Base-by-base conservation (phyloP, 75 land plant genomes). In the Picea glauca region DNA sequence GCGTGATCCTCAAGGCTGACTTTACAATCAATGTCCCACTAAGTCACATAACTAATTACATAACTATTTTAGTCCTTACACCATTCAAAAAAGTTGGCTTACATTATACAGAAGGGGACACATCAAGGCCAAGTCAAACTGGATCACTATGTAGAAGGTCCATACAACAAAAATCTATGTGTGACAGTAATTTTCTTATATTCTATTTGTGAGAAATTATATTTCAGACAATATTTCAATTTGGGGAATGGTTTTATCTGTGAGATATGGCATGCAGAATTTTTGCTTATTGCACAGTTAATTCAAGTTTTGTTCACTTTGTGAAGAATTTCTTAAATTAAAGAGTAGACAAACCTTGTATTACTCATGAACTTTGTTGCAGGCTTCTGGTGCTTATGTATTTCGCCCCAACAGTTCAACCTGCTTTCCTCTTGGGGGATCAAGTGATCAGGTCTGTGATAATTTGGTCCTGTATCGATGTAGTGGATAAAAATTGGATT, bases 351-450 rank as follows among this genome's bases (percentile, higher is more conserved):
- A 70, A 70, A 20, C 56, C 14, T 61, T 38, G 15, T 13, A 23
- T 61, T 40, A 38, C 26, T 15, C 3, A 32, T 38, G 72, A 15
- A 17, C 15, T 62, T 32, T 33, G 40, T 60, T 66, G 70, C 79
- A 91, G 93, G 91, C 90, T 14, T 88, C 93, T 86, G 95, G 95
- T 60, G 95, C 95, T 58, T 93, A 93, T 78, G 81, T 93, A 13
- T 93, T 93, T 67, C 95, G 93, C 40, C 95, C 95, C 60, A 88
- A 93, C 84, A 81, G 80, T 56, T 85, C 87, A 74, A 75, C 20
- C 76, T 75, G 76, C 76, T 75, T 75, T 75, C 76, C 13, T 5
- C 58, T 75, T 58, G 76, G 76, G 35, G 46, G 30, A 43, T 21
- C 76, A 56, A 58, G 60, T 58, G 58, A 56, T 18, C 76, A 75